Base-by-base conservation (phyloP, 148 eudicot species). In the Fagopyrum homotropicum region DNA sequence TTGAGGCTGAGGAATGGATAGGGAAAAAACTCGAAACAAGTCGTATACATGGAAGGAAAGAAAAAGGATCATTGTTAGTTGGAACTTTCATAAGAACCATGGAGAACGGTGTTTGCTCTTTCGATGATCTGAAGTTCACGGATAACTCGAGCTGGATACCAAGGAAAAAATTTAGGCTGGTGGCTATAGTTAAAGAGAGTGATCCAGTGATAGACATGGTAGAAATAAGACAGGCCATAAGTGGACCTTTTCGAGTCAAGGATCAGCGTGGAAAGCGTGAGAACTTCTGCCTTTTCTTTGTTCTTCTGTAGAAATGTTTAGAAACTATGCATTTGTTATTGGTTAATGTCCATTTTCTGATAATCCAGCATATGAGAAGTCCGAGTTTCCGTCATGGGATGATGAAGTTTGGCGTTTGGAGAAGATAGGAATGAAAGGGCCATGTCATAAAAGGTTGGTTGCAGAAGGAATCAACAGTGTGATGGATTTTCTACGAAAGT, bases 241-340 rank as follows among this genome's bases (percentile, higher is more conserved):
- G 70, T 15, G 72, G 44, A 2, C 14, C 69, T 11, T 63, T 63
- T 63, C 69, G 69, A 15, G 69, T 63, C 69, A 63, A 63, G 16
- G 69, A 63, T 63, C 69, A 63, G 26, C 44, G 69, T 1, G 69
- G 43, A 29, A 63, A 63, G 69, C 12, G 69, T 63, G 30, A 63
- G 69, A 5, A 30, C 69, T 55, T 55, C 59, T 55, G 59, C 59
- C 17, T 16, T 15, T 55, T 6, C 17, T 14, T 55, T 4, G 2
- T 55, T 55, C 2, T 3, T 55, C 1, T 55, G 7, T 4, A 55
- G 3, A 9, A 57, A 29, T 17, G 30, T 19, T 17, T 19, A 17
- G 17, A 55, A 35, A 35, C 8, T 9, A 4, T 17, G 11, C 30
- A 22, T 17, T 1, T 56, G 61, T 56, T 7, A 56, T 56, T 22